Conservation (phyloP, 208 protist species). For the Leishmania major region DNA sequence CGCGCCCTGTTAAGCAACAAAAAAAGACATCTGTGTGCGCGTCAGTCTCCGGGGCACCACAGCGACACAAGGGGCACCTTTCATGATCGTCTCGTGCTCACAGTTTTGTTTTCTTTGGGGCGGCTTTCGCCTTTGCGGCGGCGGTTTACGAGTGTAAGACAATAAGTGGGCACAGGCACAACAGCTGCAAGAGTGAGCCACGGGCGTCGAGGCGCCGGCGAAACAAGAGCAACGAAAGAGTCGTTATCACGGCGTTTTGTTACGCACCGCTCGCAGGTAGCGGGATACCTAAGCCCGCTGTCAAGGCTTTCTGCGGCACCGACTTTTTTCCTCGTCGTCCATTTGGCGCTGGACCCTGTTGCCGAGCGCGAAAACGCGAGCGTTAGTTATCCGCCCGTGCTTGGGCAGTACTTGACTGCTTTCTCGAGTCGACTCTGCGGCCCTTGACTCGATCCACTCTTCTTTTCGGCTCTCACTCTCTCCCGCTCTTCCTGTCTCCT, state of each 20-base stretch:
- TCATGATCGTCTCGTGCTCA: background rate
- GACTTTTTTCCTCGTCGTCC: background rate
- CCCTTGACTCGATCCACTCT: background rate
- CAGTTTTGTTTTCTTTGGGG: background rate
- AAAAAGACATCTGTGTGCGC: background rate
- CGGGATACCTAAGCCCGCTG: too few relatives aligned
- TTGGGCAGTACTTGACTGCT: background rate
- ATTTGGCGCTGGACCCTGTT: background rate
- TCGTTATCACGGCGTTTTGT: background rate
- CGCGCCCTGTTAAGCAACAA: background rate
- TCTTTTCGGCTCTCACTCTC: background rate
- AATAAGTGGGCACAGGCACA: background rate
- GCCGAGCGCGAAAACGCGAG: too few relatives aligned
- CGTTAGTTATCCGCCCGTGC: background rate
- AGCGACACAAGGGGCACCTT: background rate
- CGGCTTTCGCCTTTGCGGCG: background rate
- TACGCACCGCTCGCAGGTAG: background rate
- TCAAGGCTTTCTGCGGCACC: background rate
- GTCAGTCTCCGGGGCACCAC: background rate
- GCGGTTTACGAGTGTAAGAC: background rate
- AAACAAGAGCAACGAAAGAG: background rate
- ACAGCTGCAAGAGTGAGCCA: background rate
- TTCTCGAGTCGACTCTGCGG: background rate
- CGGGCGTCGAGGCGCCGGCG: background rate
- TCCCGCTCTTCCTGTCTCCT: background rate